A percentile compares a stretch with the other conserved stretches of the same genome.
These are phyloP conservation scores for Talaromyces proteolyticus DNA, from an alignment of 495 filamentous ascomycete species.

Conservation along the genomic window DNA sequence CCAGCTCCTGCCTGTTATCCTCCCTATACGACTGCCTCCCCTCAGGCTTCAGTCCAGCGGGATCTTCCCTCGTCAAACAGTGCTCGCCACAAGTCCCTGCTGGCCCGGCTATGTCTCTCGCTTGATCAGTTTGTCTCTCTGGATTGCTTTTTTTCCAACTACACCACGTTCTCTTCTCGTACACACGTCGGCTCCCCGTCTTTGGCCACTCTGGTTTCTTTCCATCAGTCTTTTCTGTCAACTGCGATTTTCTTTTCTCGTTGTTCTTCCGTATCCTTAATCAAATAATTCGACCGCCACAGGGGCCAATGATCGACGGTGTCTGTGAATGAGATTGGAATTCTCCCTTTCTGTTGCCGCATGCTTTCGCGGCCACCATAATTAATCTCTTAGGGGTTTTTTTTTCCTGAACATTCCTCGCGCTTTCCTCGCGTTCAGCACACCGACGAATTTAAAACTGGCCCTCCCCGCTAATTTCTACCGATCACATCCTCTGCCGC, in stretches of 20 bases:
- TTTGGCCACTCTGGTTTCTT: background rate
- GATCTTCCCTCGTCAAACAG: no score
- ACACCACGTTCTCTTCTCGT: constrained; percentile 1
- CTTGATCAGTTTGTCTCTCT: constrained; percentile 1
- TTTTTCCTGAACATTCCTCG: background rate
- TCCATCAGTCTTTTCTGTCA: background rate
- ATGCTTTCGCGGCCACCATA: no score
- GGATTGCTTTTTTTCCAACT: constrained; percentile 3
- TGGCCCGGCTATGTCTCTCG: constrained; percentile 7
- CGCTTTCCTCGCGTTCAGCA: constrained; percentile 1
- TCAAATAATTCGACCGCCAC: background rate
- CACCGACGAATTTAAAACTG: background rate
- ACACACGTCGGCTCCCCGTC: background rate
- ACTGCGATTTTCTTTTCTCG: background rate
- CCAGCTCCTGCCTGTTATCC: no score
- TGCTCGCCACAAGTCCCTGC: background rate
- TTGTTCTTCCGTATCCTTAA: background rate
- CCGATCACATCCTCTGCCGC: background rate
- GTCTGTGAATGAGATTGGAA: background rate
- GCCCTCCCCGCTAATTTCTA: background rate
- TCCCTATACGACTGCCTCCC: no score
- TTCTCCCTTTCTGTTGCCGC: background rate
- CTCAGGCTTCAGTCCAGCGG: no score
- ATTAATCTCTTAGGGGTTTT: no score
- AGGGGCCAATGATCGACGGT: background rate